Base-by-base conservation (phyloP, 345 rosid genomes). In the Nephelium lappaceum region DNA sequence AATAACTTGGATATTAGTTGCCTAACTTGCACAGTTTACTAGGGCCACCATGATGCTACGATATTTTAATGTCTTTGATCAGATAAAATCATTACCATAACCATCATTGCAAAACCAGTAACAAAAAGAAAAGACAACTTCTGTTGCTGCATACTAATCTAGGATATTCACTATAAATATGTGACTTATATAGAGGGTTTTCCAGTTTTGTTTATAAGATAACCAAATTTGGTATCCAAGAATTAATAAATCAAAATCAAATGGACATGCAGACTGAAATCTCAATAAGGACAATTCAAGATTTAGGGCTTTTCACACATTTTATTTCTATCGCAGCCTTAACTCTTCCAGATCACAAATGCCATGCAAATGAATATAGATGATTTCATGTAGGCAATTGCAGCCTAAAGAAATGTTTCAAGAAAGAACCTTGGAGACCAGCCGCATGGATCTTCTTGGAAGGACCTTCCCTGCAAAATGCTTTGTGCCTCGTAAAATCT, bases 371-470 rank as follows among this genome's bases (percentile, higher is more conserved):
- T 27, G 24, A 39, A 77, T 16, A 55, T 41, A 21, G 23, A 55
- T 21, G 53, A 79, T 36, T 45, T 12, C 60, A 67, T 18, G 53
- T 47, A 57, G 62, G 31, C 18, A 76, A 72, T 67, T 42, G 43
- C n/a, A 43, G 24, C 27, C 25, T 43, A 72, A 25, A 80, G 61
- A 11, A 53, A 78, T 47, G 73, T 19, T 24, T 65, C 53, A 63
- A 80, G 75, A 69, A 60, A 60, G 62, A 71, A 89, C 96, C 94
- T 93, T 87, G 75, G 87, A 84, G 74, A 85, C 86, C 75, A 88
- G 91, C 80, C 89, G 87, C 85, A 49, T 85, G 74, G 93, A 91
- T 82, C 92, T 85, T 86, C 92, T 85, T 19, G 88, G 91, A 78
- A 77, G 76, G n/a, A 75, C 86, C 76, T 82, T 80, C 64, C 71